Conservation (phyloP, 2,329 filamentous ascomycete species). For the Colletotrichum lupini region DNA sequence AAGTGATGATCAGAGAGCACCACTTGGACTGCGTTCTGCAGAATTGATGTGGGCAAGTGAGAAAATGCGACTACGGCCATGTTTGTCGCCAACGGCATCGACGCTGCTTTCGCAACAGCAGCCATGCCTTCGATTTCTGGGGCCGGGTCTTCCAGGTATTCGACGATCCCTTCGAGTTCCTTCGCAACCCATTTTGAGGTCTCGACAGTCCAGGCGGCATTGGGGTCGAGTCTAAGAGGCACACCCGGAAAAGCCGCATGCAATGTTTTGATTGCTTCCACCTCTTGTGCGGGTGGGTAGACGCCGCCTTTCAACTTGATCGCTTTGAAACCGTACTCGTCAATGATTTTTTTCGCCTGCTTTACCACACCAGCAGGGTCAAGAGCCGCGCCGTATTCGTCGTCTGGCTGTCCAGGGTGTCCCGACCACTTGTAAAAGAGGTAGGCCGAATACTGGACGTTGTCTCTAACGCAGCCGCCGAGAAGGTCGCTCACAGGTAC, state of each 20-base stretch:
- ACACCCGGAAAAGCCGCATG: constrained; percentile 48
- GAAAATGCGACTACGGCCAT: constrained; percentile 55
- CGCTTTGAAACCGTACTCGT: constrained; percentile 55
- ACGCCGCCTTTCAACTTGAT: constrained; percentile 57
- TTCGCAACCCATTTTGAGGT: constrained; percentile 52
- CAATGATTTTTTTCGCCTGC: constrained; percentile 50
- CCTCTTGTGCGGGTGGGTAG: constrained; percentile 51
- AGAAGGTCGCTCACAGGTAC: constrained; percentile 52
- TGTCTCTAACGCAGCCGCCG: constrained; percentile 51
- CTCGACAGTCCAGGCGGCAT: constrained; percentile 52
- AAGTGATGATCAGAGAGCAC: constrained; percentile 55
- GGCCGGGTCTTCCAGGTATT: constrained; percentile 54
- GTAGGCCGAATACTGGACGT: constrained; percentile 55
- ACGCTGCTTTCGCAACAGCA: constrained; percentile 50
- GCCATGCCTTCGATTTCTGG: constrained; percentile 55
- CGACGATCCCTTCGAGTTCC: constrained; percentile 49
- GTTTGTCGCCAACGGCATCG: constrained; percentile 55
- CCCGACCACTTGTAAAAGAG: constrained; percentile 56
- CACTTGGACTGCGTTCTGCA: constrained; percentile 53
- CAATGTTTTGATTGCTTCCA: constrained; percentile 51
- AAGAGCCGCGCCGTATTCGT: constrained; percentile 52
- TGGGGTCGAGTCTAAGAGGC: constrained; percentile 51
- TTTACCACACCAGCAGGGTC: constrained; percentile 47
- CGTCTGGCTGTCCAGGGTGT: constrained; percentile 50
- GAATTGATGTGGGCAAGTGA: constrained; percentile 51